Evolutionary conservation across 768 basidiomycete species (phyloP).

Genomic region (Postia placenta): DNA sequence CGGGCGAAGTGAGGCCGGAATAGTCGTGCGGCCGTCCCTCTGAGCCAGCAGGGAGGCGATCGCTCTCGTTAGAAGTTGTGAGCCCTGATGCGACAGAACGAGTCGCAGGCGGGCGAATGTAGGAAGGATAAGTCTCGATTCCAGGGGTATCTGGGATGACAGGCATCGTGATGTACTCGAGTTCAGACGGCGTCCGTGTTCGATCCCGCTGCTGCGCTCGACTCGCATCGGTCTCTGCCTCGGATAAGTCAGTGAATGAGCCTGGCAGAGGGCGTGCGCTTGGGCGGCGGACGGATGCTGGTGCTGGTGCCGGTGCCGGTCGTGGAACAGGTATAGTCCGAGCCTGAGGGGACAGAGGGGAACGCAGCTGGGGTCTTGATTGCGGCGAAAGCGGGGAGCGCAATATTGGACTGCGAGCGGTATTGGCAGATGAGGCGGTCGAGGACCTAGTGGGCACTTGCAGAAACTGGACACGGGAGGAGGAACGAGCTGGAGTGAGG

Average conservation of each 20-base stretch:
- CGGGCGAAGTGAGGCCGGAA: conserved; percentile 15
- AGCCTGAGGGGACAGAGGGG: no score
- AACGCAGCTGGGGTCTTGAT: conserved; percentile 4
- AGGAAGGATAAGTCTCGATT: conserved; percentile 3
- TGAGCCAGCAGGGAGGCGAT: not conserved
- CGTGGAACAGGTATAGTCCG: not conserved
- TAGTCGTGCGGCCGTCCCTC: conserved; percentile 6
- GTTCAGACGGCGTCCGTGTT: conserved; percentile 19
- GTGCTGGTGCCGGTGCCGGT: not conserved
- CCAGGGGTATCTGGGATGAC: conserved; percentile 16
- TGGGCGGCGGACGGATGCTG: conserved; percentile 13
- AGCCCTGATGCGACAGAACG: conserved; percentile 15
- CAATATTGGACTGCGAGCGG: conserved; percentile 11
- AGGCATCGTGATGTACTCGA: conserved; percentile 20
- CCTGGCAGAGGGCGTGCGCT: conserved; percentile 20
- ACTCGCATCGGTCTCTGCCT: conserved; percentile 12
- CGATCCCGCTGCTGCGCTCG: conserved; percentile 2
- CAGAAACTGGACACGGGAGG: conserved; percentile 16
- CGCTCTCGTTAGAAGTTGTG: conserved; percentile 16
- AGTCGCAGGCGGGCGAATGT: not conserved
- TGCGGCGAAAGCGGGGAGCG: conserved; percentile 12
- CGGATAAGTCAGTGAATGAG: conserved; percentile 19
- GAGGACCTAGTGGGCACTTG: conserved; percentile 11
- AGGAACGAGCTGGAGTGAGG: conserved; percentile 6
- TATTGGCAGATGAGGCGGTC: conserved; percentile 6